Evolutionary conservation across 768 basidiomycete genomes (phyloP).

Genomic region (Punctularia strigosozonata): DNA sequence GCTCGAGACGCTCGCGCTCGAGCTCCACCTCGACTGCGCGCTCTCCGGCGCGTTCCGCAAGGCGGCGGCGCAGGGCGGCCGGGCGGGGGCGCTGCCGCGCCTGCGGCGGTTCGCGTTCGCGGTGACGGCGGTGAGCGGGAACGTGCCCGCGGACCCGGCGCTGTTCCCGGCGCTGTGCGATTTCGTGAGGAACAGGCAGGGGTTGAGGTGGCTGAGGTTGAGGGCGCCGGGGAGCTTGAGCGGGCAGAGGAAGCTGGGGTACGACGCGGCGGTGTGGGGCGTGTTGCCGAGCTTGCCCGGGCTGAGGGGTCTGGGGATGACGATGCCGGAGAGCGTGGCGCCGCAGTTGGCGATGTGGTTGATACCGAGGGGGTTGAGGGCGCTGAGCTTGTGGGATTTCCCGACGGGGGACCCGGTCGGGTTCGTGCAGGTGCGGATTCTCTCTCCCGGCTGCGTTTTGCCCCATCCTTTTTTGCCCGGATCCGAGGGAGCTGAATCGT

Average conservation of each 20-base stretch:
- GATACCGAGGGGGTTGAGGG: conserved; percentile 31
- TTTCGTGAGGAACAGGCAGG: conserved; percentile 44
- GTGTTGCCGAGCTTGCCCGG: conserved; percentile 46
- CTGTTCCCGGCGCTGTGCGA: conserved; percentile 60
- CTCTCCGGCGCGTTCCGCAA: conserved; percentile 39
- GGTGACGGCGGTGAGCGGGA: conserved; percentile 28
- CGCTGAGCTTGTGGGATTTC: conserved; percentile 15
- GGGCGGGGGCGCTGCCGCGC: conserved; percentile 39
- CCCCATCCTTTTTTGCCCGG: neutral
- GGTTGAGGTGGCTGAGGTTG: conserved; percentile 42
- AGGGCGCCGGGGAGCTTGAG: conserved; percentile 21
- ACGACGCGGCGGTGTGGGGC: conserved; percentile 62
- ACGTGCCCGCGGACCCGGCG: conserved; percentile 40
- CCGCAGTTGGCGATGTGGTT: conserved; percentile 58
- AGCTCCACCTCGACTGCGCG: conserved; percentile 40
- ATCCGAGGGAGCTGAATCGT: neutral
- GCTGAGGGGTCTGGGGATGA: conserved; percentile 44
- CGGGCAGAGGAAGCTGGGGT: conserved; percentile 44
- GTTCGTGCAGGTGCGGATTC: conserved; percentile 15
- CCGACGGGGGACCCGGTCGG: conserved; percentile 12
- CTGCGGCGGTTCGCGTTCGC: conserved; percentile 53
- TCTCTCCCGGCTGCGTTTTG: neutral
- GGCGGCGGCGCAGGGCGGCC: conserved; percentile 17
- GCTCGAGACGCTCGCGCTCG: conserved; percentile 47
- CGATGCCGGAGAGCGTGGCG: conserved; percentile 52